Percentiles rank a stretch among this genome's conserved stretches.
phyloP scores from a whole-genome alignment of 352 stramenopile genomes.

The Blastocystis sp. region DNA sequence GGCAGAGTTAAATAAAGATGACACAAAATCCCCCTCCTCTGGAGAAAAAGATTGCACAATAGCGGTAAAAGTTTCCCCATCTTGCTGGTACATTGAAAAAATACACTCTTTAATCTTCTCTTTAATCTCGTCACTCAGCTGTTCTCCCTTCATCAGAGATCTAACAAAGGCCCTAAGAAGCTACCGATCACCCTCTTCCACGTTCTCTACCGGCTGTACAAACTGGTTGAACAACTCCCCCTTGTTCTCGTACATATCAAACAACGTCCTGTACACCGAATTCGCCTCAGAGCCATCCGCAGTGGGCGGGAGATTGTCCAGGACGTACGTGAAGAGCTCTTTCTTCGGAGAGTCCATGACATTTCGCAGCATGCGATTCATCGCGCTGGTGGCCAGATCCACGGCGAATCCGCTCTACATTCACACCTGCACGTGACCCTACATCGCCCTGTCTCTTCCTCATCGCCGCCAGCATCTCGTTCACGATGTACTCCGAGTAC shows the following conservation, averaged over 20 bases:
- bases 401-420: constrained; percentile 19
- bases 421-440: background rate
- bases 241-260: constrained; percentile 38
- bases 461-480: constrained; percentile 18
- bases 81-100: background rate
- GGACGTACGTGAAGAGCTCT: constrained; percentile 28
- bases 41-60: constrained; percentile 15
- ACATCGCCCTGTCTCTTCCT: constrained; percentile 6
- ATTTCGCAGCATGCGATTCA: constrained; percentile 57
- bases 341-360: constrained; percentile 39
- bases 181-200: background rate
- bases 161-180: background rate
- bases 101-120: constrained; percentile 1
- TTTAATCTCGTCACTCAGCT: background rate
- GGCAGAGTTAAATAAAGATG: background rate
- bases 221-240: constrained; percentile 19
- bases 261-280: constrained; percentile 28
- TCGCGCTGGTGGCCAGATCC: constrained; percentile 6
- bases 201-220: background rate
- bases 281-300: background rate
- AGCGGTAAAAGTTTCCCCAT: background rate
- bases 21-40: background rate
- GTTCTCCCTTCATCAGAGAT: constrained; percentile 20
- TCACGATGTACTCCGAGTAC: background rate
- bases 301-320: constrained; percentile 29